A percentile compares a stretch with the other conserved stretches of the same genome.
phyloP scores from a whole-genome alignment of 345 rosid genomes.

The Eucalyptus pauciflora region DNA sequence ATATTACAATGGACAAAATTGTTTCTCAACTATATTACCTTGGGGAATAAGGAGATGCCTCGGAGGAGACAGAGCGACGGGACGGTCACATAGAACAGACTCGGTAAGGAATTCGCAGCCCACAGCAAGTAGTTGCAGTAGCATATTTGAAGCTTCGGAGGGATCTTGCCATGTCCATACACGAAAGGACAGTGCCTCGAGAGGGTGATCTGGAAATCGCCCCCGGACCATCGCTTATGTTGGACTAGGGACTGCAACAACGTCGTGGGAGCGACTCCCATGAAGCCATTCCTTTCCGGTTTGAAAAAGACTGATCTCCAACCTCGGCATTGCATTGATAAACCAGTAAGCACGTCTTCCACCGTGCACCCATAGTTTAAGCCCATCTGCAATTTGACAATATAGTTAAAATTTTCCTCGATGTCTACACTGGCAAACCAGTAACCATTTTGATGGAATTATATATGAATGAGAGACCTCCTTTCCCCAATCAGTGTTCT shows the following conservation, averaged over 20 bases:
- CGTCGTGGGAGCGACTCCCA: slow-evolving; percentile 25
- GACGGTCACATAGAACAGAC: slow-evolving; percentile 16
- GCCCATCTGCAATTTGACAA: slow-evolving; percentile 17
- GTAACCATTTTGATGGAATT: background rate
- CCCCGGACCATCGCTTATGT: slow-evolving; percentile 38
- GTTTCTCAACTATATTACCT: background rate
- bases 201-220: slow-evolving; percentile 21
- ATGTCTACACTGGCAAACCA: background rate
- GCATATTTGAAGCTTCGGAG: slow-evolving; percentile 10
- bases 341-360: slow-evolving; percentile 35
- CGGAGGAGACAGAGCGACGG: slow-evolving; percentile 28
- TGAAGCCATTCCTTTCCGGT: slow-evolving; percentile 23
- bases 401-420: background rate
- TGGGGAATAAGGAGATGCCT: slow-evolving; percentile 28
- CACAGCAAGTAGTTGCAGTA: slow-evolving; percentile 6
- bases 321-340: slow-evolving; percentile 26
- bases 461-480: background rate
- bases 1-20: background rate
- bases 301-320: slow-evolving; percentile 25
- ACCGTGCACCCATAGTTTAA: slow-evolving; percentile 24
- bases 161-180: slow-evolving; percentile 15
- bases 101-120: slow-evolving; percentile 17
- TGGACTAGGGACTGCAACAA: slow-evolving; percentile 17
- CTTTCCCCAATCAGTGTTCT: slow-evolving; percentile 13
- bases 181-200: slow-evolving; percentile 18